These are phyloP conservation scores for Stylosanthes scabra DNA, from an alignment of 331 rosid species.

Conservation along the genomic window DNA sequence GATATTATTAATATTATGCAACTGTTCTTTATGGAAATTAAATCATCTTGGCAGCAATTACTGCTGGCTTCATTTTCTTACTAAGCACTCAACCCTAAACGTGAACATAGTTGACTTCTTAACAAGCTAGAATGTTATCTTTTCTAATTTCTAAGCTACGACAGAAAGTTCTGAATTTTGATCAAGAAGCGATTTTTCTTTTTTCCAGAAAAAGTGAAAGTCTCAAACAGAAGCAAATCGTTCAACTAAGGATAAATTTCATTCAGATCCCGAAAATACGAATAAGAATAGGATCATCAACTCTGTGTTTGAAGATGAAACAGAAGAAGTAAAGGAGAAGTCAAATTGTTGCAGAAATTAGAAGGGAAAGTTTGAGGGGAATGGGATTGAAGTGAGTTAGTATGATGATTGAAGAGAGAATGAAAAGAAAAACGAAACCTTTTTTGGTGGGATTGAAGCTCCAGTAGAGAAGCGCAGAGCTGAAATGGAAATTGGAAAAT, in stretches of 20 bases:
- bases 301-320: neutral
- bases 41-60: neutral
- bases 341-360: slow-evolving; percentile 13
- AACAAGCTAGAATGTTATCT: no score
- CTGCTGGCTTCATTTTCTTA: slow-evolving; percentile 15
- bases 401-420: slow-evolving; percentile 4
- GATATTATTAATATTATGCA: neutral
- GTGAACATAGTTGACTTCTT: neutral
- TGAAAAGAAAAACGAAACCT: slow-evolving; percentile 25
- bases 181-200: neutral
- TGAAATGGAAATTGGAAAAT: neutral
- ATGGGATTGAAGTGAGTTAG: neutral
- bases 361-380: neutral
- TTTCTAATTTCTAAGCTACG: neutral
- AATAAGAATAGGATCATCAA: neutral
- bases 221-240: slow-evolving; percentile 5
- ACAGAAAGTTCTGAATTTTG: no score
- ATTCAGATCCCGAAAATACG: slow-evolving; percentile 32
- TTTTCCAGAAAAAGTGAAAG: no score
- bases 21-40: slow-evolving; percentile 2
- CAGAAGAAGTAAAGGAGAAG: slow-evolving; percentile 10
- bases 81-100: neutral
- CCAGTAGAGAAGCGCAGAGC: neutral
- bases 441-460: slow-evolving; percentile 10
- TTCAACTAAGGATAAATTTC: slow-evolving; percentile 12